Percentiles rank a stretch among this genome's conserved stretches.
Evolutionary conservation across 257 asterid species (phyloP).

Genomic region (Hygrophila difformis): DNA sequence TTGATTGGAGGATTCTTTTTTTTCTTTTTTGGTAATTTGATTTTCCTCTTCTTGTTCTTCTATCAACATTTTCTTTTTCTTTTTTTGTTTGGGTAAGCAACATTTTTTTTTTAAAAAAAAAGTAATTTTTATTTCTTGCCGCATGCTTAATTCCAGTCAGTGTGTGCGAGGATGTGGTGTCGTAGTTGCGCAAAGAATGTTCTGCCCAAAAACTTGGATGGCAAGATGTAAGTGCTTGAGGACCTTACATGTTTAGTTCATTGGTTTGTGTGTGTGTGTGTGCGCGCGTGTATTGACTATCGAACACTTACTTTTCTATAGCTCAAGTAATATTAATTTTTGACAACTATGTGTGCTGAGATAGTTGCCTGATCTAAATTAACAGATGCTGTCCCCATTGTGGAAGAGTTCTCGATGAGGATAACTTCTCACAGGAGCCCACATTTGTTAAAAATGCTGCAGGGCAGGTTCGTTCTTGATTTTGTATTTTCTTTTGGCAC

Average conservation of each 20-base stretch:
- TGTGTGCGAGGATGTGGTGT: constrained; percentile 37
- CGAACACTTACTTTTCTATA: no score
- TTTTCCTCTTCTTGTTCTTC: no score
- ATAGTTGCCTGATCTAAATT: constrained; percentile 7
- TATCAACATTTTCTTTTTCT: no score
- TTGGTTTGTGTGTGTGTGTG: no score
- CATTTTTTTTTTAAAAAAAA: no score
- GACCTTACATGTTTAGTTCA: neutral
- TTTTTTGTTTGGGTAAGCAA: no score
- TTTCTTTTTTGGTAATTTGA: no score
- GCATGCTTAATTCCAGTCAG: constrained; percentile 18
- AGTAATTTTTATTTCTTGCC: no score
- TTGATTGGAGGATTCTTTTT: no score
- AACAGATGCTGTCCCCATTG: constrained; percentile 60
- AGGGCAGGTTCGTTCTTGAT: constrained; percentile 51
- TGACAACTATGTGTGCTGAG: neutral
- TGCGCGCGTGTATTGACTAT: no score
- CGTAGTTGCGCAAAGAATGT: constrained; percentile 29
- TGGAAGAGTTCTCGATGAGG: constrained; percentile 59
- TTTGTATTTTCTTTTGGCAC: no score
- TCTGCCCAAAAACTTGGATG: constrained; percentile 25
- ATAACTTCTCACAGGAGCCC: constrained; percentile 43
- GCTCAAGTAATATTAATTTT: no score
- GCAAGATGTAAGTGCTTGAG: constrained; percentile 36
- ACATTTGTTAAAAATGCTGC: constrained; percentile 47